Conservation (phyloP, 2,329 filamentous ascomycete species). For the Salinomyces thailandicus region DNA sequence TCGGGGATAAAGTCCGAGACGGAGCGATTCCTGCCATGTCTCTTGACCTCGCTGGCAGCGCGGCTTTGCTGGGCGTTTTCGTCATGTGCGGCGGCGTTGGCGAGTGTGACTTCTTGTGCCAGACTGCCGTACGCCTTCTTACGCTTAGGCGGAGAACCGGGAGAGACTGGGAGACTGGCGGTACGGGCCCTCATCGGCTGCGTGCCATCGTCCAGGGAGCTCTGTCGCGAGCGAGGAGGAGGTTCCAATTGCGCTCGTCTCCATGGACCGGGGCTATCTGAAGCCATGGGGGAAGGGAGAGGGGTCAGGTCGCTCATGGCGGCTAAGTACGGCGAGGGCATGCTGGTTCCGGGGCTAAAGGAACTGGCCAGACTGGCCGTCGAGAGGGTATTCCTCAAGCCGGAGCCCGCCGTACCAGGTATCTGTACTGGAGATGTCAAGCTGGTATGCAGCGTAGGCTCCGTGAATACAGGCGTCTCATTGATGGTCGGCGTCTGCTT, state of each 20-base stretch:
- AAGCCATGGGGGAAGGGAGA: constrained; percentile 40
- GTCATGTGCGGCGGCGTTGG: constrained; percentile 16
- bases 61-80: constrained; percentile 13
- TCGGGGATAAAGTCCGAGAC: constrained; percentile 82
- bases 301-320: constrained; percentile 42
- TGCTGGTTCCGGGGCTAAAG: constrained; percentile 34
- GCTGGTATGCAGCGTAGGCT: constrained; percentile 28
- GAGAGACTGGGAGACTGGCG: constrained; percentile 12
- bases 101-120: constrained; percentile 29
- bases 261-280: constrained; percentile 32
- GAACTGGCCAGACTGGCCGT: constrained; percentile 35
- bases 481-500: constrained; percentile 21
- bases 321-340: constrained; percentile 39
- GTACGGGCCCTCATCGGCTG: constrained; percentile 11
- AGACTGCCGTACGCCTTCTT: constrained; percentile 40
- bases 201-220: constrained; percentile 25
- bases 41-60: constrained; percentile 2
- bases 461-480: constrained; percentile 23
- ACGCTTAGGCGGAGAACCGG: constrained; percentile 28
- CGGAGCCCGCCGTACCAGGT: constrained; percentile 16
- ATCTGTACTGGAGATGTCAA: constrained; percentile 28
- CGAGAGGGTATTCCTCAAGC: constrained; percentile 32
- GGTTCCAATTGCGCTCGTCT: constrained; percentile 26
- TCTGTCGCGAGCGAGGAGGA: constrained; percentile 17
- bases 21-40: constrained; percentile 62